Percentiles rank a stretch among this genome's conserved stretches.
Conservation (phyloP, 371 early-diverging fungal species). For the Mucor lusitanicus region DNA sequence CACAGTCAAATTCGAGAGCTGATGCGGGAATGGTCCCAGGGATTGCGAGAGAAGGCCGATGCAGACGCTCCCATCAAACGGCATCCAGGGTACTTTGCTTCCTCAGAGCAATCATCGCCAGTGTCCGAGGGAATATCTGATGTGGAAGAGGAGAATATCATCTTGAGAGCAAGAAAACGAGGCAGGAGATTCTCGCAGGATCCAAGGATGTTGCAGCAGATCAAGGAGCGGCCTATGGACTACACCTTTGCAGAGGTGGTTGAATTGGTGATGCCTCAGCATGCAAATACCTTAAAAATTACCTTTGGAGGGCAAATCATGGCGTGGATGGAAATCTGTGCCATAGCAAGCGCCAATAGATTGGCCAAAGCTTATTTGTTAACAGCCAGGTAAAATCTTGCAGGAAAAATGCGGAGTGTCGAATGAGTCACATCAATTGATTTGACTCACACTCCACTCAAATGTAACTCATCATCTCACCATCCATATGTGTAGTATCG, state of each 20-base stretch:
- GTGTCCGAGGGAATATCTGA: background rate
- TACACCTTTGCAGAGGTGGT: constrained; percentile 67
- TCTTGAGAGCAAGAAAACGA: constrained; percentile 7
- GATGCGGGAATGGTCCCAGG: constrained; percentile 49
- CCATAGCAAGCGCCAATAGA: constrained; percentile 66
- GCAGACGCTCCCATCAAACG: constrained; percentile 36
- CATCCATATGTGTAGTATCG: constrained; percentile 30
- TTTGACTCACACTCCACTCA: background rate
- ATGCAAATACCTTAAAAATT: constrained; percentile 71
- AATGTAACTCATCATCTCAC: background rate
- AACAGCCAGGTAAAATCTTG: constrained; percentile 58
- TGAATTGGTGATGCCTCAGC: constrained; percentile 74
- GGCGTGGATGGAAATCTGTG: constrained; percentile 76
- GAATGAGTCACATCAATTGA: constrained; percentile 11
- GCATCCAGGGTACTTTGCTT: constrained; percentile 34
- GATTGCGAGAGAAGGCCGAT: constrained; percentile 29
- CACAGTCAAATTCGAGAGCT: constrained; percentile 26
- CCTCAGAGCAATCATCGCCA: constrained; percentile 1
- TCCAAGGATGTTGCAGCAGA: constrained; percentile 35
- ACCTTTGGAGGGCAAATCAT: constrained; percentile 86
- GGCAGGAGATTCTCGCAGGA: constrained; percentile 43
- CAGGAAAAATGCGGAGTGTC: background rate
- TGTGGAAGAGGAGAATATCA: background rate
- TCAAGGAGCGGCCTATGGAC: constrained; percentile 40
- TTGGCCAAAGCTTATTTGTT: constrained; percentile 58